These are phyloP conservation scores for Pythium vanterpoolii DNA, from an alignment of 352 stramenopile species.

Conservation along the genomic window DNA sequence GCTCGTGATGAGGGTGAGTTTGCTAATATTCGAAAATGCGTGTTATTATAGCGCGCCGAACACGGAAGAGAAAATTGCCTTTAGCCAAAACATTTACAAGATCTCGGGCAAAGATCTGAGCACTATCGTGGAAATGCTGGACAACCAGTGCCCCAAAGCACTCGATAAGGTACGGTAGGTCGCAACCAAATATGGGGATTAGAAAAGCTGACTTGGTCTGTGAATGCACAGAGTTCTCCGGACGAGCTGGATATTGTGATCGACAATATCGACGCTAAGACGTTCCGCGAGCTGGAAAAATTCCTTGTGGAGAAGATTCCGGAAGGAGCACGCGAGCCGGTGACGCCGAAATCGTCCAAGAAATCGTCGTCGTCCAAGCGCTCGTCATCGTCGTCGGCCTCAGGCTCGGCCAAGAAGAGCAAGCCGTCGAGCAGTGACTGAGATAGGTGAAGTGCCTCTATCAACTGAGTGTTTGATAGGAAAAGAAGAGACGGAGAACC, in stretches of 20 bases:
- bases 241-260: slow-evolving; percentile 89
- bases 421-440: slow-evolving; percentile 34
- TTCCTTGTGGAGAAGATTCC: slow-evolving; percentile 75
- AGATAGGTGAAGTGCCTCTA: not conserved
- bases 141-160: slow-evolving; percentile 82
- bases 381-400: slow-evolving; percentile 18
- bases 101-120: slow-evolving; percentile 67
- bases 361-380: slow-evolving; percentile 29
- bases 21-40: not conserved
- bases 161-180: slow-evolving; percentile 61
- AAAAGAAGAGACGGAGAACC: not conserved
- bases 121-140: slow-evolving; percentile 74
- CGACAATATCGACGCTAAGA: slow-evolving; percentile 86
- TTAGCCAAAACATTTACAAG: slow-evolving; percentile 91
- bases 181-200: not conserved
- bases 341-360: slow-evolving; percentile 61
- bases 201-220: not conserved
- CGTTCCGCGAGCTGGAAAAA: slow-evolving; percentile 83
- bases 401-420: slow-evolving; percentile 50
- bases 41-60: slow-evolving; percentile 48
- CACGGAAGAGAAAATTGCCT: slow-evolving; percentile 79
- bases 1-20: not conserved
- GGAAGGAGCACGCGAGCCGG: slow-evolving; percentile 55
- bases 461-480: not conserved
- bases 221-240: slow-evolving; percentile 48